phyloP scores from a whole-genome alignment of 257 asterid species.

The Solanum clarkiae region DNA sequence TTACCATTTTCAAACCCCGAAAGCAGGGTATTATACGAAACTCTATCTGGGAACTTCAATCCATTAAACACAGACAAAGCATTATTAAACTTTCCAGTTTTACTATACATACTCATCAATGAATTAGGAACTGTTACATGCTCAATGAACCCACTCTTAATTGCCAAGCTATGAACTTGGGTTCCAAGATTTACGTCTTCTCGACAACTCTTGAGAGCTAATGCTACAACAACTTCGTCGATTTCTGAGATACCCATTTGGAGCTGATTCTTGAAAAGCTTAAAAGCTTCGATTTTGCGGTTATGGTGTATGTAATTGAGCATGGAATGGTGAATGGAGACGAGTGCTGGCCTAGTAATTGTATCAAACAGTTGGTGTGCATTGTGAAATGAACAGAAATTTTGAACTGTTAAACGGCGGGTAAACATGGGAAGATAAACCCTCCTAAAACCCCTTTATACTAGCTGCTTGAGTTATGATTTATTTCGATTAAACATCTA shows the following conservation, averaged over 20 bases:
- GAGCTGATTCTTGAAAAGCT: slow-evolving; percentile 42
- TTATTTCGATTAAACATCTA: background rate
- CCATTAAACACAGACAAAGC: slow-evolving; percentile 40
- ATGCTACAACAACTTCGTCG: slow-evolving; percentile 53
- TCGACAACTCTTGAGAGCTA: slow-evolving; percentile 63
- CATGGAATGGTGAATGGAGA: slow-evolving; percentile 41
- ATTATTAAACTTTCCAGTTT: slow-evolving; percentile 26
- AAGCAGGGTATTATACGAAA: slow-evolving; percentile 66
- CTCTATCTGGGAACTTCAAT: slow-evolving; percentile 52
- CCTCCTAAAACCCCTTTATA: background rate
- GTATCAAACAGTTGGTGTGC: slow-evolving; percentile 44
- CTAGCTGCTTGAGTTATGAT: background rate
- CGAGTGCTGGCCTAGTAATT: slow-evolving; percentile 30
- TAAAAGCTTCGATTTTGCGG: slow-evolving; percentile 36
- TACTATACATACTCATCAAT: slow-evolving; percentile 71
- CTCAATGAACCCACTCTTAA: slow-evolving; percentile 29
- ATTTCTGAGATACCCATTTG: slow-evolving; percentile 34
- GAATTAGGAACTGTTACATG: slow-evolving; percentile 60
- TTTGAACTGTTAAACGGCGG: slow-evolving; percentile 21
- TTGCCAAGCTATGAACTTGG: slow-evolving; percentile 56
- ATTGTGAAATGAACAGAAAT: slow-evolving; percentile 12
- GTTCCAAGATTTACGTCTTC: slow-evolving; percentile 35
- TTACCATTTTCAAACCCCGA: slow-evolving; percentile 55
- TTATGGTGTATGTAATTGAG: slow-evolving; percentile 38
- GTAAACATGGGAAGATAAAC: slow-evolving; percentile 18